phyloP scores from a whole-genome alignment of 192 early-diverging fungal species.

The Entophlyctis luteolus region DNA sequence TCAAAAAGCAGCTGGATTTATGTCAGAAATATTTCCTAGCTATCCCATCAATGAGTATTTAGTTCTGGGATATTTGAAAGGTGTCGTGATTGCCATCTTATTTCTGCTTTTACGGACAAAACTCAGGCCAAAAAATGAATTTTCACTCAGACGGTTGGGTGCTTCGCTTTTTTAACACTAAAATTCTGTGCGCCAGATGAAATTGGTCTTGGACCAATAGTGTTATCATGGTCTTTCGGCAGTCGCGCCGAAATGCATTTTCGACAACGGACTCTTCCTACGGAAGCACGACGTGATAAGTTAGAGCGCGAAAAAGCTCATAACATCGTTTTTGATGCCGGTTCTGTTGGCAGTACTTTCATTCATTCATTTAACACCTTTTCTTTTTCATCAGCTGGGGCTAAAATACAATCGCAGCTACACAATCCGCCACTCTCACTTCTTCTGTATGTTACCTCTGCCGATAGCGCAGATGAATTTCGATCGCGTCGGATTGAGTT shows the following conservation, averaged over 20 bases:
- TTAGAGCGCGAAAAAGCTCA: too few species aligned
- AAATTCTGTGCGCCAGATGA: not conserved
- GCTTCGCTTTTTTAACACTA: not conserved
- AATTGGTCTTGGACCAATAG: not conserved
- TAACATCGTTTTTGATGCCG: too few species aligned
- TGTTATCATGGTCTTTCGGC: conserved; percentile 23
- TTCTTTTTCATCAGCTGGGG: too few species aligned
- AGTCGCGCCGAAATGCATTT: conserved; percentile 18
- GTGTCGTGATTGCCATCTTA: not conserved
- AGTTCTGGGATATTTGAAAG: conserved; percentile 22
- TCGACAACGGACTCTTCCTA: conserved; percentile 9
- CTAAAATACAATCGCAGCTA: too few species aligned
- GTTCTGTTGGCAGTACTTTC: too few species aligned
- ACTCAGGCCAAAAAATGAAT: conserved; percentile 24
- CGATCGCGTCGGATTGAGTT: too few species aligned
- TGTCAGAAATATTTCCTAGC: not conserved
- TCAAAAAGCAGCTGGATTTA: not conserved
- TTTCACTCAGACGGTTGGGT: conserved; percentile 16
- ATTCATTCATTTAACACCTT: too few species aligned
- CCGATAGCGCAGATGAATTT: too few species aligned
- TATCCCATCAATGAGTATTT: conserved; percentile 6
- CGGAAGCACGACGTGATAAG: not conserved
- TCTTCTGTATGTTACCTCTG: too few species aligned
- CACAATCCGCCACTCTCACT: too few species aligned
- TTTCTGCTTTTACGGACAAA: not conserved